These are phyloP conservation scores for Haplosporangium sp. DNA, from an alignment of 371 early-diverging fungal species.

Conservation along the genomic window DNA sequence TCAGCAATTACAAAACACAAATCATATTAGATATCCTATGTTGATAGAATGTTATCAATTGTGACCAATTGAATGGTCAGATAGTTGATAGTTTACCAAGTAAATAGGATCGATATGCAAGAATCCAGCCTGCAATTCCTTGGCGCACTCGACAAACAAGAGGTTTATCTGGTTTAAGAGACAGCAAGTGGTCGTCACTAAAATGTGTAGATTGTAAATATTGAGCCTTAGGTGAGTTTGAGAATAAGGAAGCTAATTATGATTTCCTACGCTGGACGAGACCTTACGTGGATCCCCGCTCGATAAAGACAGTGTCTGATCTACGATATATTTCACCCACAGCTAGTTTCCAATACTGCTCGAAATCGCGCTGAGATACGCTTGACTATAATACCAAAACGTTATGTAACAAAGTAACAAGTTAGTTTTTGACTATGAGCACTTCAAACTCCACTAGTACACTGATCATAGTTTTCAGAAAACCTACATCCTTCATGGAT, in stretches of 20 bases:
- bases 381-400: constrained; percentile 10
- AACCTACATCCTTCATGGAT: constrained; percentile 28
- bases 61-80: no score
- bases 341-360: constrained; percentile 30
- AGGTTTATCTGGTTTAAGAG: constrained; percentile 26
- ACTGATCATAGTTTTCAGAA: not conserved
- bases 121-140: constrained; percentile 16
- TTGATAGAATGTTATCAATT: no score
- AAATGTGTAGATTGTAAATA: not conserved
- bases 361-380: constrained; percentile 17
- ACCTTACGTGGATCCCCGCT: constrained; percentile 4
- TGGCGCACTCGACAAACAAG: constrained; percentile 26
- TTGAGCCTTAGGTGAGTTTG: not conserved
- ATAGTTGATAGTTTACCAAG: constrained; percentile 7
- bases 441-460: not conserved
- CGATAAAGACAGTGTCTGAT: constrained; percentile 13
- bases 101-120: constrained; percentile 6
- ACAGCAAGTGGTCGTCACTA: constrained; percentile 16
- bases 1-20: not conserved
- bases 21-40: no score
- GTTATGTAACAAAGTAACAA: not conserved
- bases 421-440: not conserved
- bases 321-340: constrained; percentile 18
- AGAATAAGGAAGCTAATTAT: not conserved
- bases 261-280: not conserved